Evolutionary conservation across 495 filamentous ascomycete species (phyloP), one percentile per base, ranked within the genome.

Genomic region (Cetradonia linearis): DNA sequence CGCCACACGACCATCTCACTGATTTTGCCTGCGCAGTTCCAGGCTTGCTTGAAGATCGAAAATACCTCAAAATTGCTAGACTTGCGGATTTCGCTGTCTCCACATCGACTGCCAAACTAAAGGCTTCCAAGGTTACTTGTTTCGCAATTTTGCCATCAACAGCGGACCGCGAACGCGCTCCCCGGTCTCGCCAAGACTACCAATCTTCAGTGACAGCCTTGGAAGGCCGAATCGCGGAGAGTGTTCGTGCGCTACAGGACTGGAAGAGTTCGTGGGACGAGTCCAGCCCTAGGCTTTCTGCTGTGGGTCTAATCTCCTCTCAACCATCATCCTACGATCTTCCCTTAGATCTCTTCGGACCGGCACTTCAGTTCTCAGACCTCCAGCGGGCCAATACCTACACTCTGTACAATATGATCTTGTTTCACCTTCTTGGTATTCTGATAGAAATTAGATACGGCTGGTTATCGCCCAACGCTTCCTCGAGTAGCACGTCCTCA

Each of bases 11-110:
- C 3, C 36, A 38, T 5, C 58, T 60, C 27, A 50, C 50, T 11
- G 58, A 60, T 23, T 52, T 60, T 5, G 49, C 50, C 48, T 60
- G 58, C 46, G 38, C 50, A 3, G 36, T 60, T 42, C 58, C 58
- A 7, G 58, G 58, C 30, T 27, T 60, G 2, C 46, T 53, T 23
- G 36, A 60, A 44, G 47, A 53, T 11, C 50, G 20, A 14, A 60
- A 60, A 13, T 10, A 37, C 8, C 27, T 60, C 36, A 34, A 44
- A 6, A 34, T 54, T 54, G 50, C 50, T 6, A 34, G 50, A n/a
- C 30, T 54, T 14, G 50, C 50, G 5, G 30, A 31, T n/a, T 54
- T 54, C n/a, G 50, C 50, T n/a, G 20, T 9, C 31, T 34, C 50
- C 16, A 20, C 50, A 36, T 20, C 30, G 16, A 36, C 30, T n/a